Percentiles rank a stretch among this genome's conserved stretches.
Conservation (phyloP, 192 early-diverging fungal genomes). For the Umbelopsis vinacea region DNA sequence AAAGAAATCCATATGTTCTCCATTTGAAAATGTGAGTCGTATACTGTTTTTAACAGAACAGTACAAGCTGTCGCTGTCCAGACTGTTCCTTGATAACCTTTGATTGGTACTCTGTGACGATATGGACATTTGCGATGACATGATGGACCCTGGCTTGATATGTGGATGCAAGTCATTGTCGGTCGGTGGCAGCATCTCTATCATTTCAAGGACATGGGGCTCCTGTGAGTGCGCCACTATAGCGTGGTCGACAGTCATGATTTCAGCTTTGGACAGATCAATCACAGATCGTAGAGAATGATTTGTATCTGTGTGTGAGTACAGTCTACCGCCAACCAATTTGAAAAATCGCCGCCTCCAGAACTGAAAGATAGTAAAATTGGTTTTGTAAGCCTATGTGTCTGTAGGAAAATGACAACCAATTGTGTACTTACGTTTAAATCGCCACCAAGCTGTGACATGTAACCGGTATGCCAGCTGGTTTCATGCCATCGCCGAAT, state of each 20-base stretch:
- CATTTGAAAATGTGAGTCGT: conserved; percentile 26
- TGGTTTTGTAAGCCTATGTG: not conserved
- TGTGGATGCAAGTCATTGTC: not conserved
- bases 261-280: conserved; percentile 32
- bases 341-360: conserved; percentile 33
- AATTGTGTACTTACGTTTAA: conserved; percentile 27
- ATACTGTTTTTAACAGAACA: conserved; percentile 32
- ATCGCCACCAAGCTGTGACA: conserved; percentile 40
- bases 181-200: not conserved
- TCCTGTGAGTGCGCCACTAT: conserved; percentile 9
- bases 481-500: conserved; percentile 28
- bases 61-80: conserved; percentile 21
- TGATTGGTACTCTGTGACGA: not conserved
- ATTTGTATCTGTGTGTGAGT: conserved; percentile 21
- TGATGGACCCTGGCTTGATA: not conserved
- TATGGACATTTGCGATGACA: conserved; percentile 8
- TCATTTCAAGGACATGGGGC: conserved; percentile 3
- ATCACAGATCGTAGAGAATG: conserved; percentile 23
- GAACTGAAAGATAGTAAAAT: conserved; percentile 1
- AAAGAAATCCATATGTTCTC: conserved; percentile 38
- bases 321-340: conserved; percentile 29
- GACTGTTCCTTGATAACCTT: not conserved
- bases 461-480: conserved; percentile 28
- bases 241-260: conserved; percentile 19
- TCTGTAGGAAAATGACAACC: not conserved